A percentile compares a stretch with the other conserved stretches of the same genome.
Evolutionary conservation across 2,329 filamentous ascomycete species (phyloP).

Genomic region (Nannizziopsis arthrosporioides): DNA sequence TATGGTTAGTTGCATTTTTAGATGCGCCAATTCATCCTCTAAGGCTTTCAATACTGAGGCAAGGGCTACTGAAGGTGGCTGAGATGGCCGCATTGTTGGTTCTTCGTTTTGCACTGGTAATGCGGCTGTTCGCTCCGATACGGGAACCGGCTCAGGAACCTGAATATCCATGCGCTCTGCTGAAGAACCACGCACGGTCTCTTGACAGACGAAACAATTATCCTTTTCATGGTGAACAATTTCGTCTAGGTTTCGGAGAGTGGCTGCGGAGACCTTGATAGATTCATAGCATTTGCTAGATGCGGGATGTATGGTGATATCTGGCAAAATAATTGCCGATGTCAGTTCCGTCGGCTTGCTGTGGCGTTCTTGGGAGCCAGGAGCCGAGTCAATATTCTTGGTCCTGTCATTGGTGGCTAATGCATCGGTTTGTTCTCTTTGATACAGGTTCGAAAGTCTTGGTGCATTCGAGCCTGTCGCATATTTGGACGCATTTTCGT

Average conservation of each 20-base stretch:
- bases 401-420: background rate
- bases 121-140: constrained; percentile 39
- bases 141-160: constrained; percentile 41
- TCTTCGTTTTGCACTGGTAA: constrained; percentile 36
- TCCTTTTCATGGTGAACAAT: constrained; percentile 40
- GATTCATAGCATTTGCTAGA: constrained; percentile 17
- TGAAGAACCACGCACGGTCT: constrained; percentile 9
- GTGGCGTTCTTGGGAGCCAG: constrained; percentile 39
- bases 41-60: constrained; percentile 73
- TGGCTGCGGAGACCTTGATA: constrained; percentile 27
- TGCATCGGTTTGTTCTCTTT: background rate
- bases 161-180: constrained; percentile 26
- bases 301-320: constrained; percentile 43
- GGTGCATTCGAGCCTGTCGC: background rate
- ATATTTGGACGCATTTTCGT: background rate
- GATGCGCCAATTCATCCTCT: constrained; percentile 65
- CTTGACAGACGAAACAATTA: constrained; percentile 47
- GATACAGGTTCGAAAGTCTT: too few species aligned
- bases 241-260: constrained; percentile 32
- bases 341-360: constrained; percentile 44
- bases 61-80: constrained; percentile 59
- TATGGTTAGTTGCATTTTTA: constrained; percentile 56
- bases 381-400: background rate
- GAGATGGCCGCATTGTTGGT: constrained; percentile 49
- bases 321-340: constrained; percentile 52